These are phyloP conservation scores for Tetraselmis striata DNA, from an alignment of 139 green algal genomes.

Conservation along the genomic window DNA sequence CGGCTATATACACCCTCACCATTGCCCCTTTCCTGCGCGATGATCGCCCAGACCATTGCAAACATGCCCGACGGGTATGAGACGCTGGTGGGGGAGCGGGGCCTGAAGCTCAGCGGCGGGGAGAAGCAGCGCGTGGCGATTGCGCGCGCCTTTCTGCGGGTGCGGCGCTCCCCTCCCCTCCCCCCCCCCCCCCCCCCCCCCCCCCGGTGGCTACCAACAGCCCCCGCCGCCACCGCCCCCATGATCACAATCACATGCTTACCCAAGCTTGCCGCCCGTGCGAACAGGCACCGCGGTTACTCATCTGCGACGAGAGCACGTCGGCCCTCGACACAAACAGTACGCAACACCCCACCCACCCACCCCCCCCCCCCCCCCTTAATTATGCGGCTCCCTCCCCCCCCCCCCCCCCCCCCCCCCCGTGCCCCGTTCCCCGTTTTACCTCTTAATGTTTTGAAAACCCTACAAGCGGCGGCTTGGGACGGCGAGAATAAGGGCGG, in stretches of 20 bases:
- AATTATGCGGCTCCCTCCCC: too few relatives aligned
- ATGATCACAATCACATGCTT: too few relatives aligned
- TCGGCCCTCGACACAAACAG: slow-evolving; percentile 27
- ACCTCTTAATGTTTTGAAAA: too few relatives aligned
- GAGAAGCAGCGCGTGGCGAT: slow-evolving; percentile 97
- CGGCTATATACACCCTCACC: background rate
- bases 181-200: background rate
- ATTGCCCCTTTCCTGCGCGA: background rate
- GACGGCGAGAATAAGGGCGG: too few relatives aligned
- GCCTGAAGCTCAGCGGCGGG: slow-evolving; percentile 83
- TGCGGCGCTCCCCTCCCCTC: slow-evolving; percentile 43
- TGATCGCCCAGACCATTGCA: slow-evolving; percentile 41
- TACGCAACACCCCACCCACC: slow-evolving; percentile 55
- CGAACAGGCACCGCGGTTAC: slow-evolving; percentile 51
- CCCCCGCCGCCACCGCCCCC: too few relatives aligned
- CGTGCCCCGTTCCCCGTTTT: too few relatives aligned
- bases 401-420: too few relatives aligned
- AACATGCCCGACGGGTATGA: slow-evolving; percentile 60
- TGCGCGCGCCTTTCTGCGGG: slow-evolving; percentile 66
- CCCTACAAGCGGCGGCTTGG: too few relatives aligned
- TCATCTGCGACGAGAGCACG: slow-evolving; percentile 82
- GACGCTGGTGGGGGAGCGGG: slow-evolving; percentile 75
- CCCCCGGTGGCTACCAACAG: background rate
- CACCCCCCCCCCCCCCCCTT: too few relatives aligned
- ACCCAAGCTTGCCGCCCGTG: slow-evolving; percentile 8